These are phyloP conservation scores for Fusarium keratoplasticum DNA, from an alignment of 2,329 filamentous ascomycete genomes.

Conservation along the genomic window DNA sequence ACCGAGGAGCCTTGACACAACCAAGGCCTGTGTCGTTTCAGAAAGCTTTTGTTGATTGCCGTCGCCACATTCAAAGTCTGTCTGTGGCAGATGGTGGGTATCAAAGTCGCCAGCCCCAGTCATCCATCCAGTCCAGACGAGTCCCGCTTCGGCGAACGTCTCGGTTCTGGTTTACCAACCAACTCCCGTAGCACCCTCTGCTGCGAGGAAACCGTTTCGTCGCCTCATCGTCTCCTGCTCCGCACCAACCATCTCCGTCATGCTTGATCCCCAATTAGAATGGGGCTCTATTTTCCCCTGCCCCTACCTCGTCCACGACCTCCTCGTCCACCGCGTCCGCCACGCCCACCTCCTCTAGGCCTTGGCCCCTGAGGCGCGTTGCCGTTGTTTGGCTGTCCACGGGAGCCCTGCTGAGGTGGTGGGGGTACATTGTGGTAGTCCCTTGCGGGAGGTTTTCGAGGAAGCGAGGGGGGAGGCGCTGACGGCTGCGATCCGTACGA, in stretches of 20 bases:
- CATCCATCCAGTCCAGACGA: constrained; percentile 19
- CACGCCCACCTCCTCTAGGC: constrained; percentile 37
- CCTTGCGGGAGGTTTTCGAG: constrained; percentile 46
- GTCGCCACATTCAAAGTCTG: constrained; percentile 8
- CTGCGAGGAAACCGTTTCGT: constrained; percentile 20
- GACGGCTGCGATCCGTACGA: constrained; percentile 24
- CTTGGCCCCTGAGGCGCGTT: constrained; percentile 35
- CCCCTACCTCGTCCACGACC: constrained; percentile 47
- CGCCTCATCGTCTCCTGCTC: constrained; percentile 18
- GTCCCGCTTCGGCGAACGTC: constrained; percentile 27
- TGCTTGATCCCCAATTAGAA: neutral
- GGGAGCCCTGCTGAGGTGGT: constrained; percentile 32
- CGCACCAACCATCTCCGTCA: constrained; percentile 14
- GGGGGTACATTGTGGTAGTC: constrained; percentile 47
- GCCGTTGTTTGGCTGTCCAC: constrained; percentile 23
- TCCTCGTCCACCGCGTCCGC: constrained; percentile 43
- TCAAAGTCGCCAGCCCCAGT: constrained; percentile 34
- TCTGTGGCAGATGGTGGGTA: constrained; percentile 32
- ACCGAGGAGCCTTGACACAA: neutral
- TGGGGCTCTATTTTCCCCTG: constrained; percentile 39
- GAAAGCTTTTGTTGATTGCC: constrained; percentile 13
- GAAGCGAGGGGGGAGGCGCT: constrained; percentile 43
- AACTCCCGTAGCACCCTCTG: constrained; percentile 22
- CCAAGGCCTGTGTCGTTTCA: constrained; percentile 26
- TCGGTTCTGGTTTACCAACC: constrained; percentile 34